Base-by-base conservation (phyloP, 495 filamentous ascomycete species). In the Xylaria flabelliformis region DNA sequence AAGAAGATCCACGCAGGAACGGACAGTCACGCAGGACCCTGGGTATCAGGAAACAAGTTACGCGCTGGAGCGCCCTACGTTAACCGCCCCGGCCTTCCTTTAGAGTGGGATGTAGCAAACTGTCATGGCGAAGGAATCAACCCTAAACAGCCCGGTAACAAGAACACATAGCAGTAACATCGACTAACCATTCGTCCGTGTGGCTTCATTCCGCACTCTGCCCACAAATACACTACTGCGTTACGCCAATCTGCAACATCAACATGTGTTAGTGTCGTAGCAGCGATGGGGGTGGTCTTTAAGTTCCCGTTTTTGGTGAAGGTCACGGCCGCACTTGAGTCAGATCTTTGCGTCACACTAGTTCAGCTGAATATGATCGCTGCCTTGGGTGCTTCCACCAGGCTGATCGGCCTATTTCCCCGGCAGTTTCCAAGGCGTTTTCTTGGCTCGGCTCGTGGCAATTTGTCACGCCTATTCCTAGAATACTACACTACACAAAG, bases 401-500 rank as follows among this genome's bases (percentile, higher is more conserved):
- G 39, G 63, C n/a, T 50, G 24, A 34, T 51, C 29, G 10, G 50
- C 34, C 50, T 17, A 15, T 15, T 55, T 51, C 65, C n/a, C 65
- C 48, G 65, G 50, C 42, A 42, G 29, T 56, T 55, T 39, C 15
- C 10, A 64, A 8, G 36, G 9, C 39, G 21, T 29, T 51, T 24
- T 55, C 64, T n/a, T 51, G 44, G 46, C 44, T 24, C 7, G 53
- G 26, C 29, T 36, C 65, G 50, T 67, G 65, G 65, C 50, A 51
- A 67, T 67, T 67, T 67, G 65, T 67, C 65, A 67, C 6, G 29
- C 8, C 50, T 21, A 19, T 50, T 34, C 36, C 13, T 48, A 44
- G 7, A 61, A 9, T 64, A 13, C 61, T 64, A 44, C 61, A 24
- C 29, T 56, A 4, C 64, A 53, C 46, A 32, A 13, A 29, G 36